Evolutionary conservation across 176 grass and related monocot genomes (phyloP), one percentile per base, ranked within the genome.

Genomic region (Alloteropsis semialata): DNA sequence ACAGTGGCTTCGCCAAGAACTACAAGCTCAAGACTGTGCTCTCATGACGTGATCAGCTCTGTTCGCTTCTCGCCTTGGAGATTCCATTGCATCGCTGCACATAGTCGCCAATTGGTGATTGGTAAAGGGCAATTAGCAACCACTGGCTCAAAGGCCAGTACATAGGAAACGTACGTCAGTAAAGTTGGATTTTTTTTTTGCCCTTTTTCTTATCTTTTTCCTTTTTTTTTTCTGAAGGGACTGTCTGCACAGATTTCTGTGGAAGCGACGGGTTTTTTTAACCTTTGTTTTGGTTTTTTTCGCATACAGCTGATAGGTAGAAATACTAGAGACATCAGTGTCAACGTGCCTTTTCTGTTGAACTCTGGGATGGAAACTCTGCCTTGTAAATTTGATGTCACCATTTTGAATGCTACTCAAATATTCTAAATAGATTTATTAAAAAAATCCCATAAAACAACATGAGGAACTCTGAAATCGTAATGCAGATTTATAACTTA

Each of bases 11-110:
- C 76, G 85, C 87, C 22, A 75, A 76, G 72, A 94, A 84, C 72
- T 97, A 97, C 65, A 92, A 82, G 57, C 81, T 96, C 22, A 96
- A 91, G 87, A 93, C 80, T 21, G 91, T 91, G 50, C 50, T 53
- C 50, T 53, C 50, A 7, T 53, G 50, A 53, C 50, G 50, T 53
- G 19, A 53, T 53, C 27, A 5, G 10, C 3, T 21, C 21, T 56
- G 21, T 8, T 53, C 50, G 78, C 65, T n/a, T 77, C 37, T 77
- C 36, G 27, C 74, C 21, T 75, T 15, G 28, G 61, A 76, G 54
- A 87, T 77, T 68, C 21, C 25, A 57, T 69, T 78, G 63, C 33
- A 67, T 74, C 73, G 28, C 2, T 55, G 51, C 51, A 76, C 55
- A 75, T 36, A 36, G 12, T 32, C 44, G 74, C 48, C 21, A 86